Conservation (phyloP, 139 green algal genomes). For the Haematococcus sp. region DNA sequence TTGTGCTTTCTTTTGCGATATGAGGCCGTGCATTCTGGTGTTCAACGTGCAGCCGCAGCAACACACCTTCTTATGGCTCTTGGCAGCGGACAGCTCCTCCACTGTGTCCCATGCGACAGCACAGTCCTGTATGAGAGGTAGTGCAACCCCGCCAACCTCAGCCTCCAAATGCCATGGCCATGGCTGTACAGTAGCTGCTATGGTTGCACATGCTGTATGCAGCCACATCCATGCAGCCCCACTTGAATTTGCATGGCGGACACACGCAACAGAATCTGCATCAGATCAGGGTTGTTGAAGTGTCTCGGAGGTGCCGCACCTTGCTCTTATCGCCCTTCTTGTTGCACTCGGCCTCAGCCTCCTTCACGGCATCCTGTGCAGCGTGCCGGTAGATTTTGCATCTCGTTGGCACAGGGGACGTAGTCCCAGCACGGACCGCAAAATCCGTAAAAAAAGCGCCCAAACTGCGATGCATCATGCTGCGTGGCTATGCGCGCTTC, state of each 20-base stretch:
- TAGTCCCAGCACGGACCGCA: too few relatives aligned
- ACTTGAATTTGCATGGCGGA: background rate
- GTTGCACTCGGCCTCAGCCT: slow-evolving; percentile 29
- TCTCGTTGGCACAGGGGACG: too few relatives aligned
- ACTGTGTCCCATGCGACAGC: slow-evolving; percentile 36
- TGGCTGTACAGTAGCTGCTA: background rate
- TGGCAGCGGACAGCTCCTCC: slow-evolving; percentile 33
- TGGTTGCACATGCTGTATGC: background rate
- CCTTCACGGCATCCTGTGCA: slow-evolving; percentile 23
- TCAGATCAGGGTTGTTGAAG: background rate
- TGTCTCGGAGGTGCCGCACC: slow-evolving; percentile 4
- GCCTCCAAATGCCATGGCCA: background rate
- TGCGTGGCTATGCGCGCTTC: too few relatives aligned
- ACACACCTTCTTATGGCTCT: slow-evolving; percentile 30
- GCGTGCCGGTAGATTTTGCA: too few relatives aligned
- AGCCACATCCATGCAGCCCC: too few relatives aligned
- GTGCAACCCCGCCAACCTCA: background rate
- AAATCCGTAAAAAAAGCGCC: too few relatives aligned
- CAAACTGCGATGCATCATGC: too few relatives aligned
- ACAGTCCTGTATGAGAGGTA: slow-evolving; percentile 17
- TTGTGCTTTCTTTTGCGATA: too few relatives aligned
- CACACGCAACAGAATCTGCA: background rate
- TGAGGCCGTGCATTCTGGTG: too few relatives aligned
- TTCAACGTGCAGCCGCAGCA: too few relatives aligned
- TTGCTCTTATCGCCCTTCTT: slow-evolving; percentile 12